Evolutionary conservation across 495 filamentous ascomycete species (phyloP).

Genomic region (Friedmanniomyces endolithicus): DNA sequence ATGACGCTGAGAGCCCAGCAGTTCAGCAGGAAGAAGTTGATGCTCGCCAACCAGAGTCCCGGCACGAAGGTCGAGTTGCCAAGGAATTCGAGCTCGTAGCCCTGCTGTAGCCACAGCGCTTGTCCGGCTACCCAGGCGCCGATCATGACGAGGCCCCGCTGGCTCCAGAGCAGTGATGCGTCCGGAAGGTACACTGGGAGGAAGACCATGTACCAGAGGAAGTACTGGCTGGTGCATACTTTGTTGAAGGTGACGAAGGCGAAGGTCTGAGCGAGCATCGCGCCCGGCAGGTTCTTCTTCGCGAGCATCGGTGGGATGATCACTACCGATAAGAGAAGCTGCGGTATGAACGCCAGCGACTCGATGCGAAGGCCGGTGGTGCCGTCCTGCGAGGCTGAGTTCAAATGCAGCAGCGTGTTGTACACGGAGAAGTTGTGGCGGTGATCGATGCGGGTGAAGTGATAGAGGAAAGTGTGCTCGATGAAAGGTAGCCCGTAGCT

Average conservation of each 20-base stretch:
- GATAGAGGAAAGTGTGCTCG: conserved; percentile 81
- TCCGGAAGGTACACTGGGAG: conserved; percentile 79
- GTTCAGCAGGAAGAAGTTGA: conserved; percentile 76
- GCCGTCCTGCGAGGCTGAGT: conserved; percentile 43
- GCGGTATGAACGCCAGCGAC: conserved; percentile 75
- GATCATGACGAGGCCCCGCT: conserved; percentile 49
- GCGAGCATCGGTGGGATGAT: conserved; percentile 68
- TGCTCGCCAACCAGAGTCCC: conserved; percentile 59
- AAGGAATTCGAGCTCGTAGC: conserved; percentile 75
- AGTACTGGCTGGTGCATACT: conserved; percentile 98
- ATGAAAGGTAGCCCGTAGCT: conserved; percentile 67
- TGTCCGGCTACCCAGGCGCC: conserved; percentile 60
- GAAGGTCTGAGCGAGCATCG: conserved; percentile 98
- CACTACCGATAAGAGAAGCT: conserved; percentile 63
- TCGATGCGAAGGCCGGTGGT: conserved; percentile 44
- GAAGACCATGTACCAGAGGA: conserved; percentile 92
- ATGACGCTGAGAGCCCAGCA: conserved; percentile 76
- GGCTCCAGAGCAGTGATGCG: conserved; percentile 54
- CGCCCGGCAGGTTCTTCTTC: conserved; percentile 65
- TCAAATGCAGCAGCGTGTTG: conserved; percentile 79
- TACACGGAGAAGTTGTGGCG: conserved; percentile 97
- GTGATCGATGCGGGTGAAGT: conserved; percentile 86
- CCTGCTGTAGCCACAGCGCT: conserved; percentile 79
- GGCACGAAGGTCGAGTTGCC: conserved; percentile 77
- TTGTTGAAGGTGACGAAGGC: conserved; percentile 97